Percentiles rank a stretch among this genome's conserved stretches.
Conservation (phyloP, 202 grass and related monocot genomes). For the Schoenoplectus triqueter region DNA sequence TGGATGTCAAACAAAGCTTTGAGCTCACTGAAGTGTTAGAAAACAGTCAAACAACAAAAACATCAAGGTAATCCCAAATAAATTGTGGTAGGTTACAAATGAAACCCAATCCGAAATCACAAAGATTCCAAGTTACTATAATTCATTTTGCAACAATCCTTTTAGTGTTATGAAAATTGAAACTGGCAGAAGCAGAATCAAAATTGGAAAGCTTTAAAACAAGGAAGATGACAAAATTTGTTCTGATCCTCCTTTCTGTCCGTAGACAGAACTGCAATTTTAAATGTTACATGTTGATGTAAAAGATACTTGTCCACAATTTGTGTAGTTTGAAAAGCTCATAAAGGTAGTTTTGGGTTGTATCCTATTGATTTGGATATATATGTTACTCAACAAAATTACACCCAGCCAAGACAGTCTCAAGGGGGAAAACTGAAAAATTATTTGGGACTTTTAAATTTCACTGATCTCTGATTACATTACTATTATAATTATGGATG, state of each 20-base stretch:
- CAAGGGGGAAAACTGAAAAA: neutral
- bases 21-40: neutral
- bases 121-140: neutral
- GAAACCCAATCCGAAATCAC: too few relatives aligned
- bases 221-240: neutral
- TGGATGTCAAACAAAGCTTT: neutral
- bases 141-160: neutral
- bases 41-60: neutral
- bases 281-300: neutral
- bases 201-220: neutral
- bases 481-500: too few relatives aligned
- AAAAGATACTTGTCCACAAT: neutral
- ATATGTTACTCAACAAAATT: slow-evolving; percentile 15
- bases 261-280: neutral
- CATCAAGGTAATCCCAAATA: too few relatives aligned
- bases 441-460: neutral
- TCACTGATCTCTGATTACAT: neutral
- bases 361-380: neutral
- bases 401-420: neutral
- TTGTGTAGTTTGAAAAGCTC: neutral
- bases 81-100: too few relatives aligned
- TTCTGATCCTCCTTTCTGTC: neutral
- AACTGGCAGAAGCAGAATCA: neutral
- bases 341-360: neutral
- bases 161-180: slow-evolving; percentile 2